A percentile compares a stretch with the other conserved stretches of the same genome.
These are phyloP conservation scores for Micromonas pusilla DNA, from an alignment of 139 green algal species.

Conservation along the genomic window DNA sequence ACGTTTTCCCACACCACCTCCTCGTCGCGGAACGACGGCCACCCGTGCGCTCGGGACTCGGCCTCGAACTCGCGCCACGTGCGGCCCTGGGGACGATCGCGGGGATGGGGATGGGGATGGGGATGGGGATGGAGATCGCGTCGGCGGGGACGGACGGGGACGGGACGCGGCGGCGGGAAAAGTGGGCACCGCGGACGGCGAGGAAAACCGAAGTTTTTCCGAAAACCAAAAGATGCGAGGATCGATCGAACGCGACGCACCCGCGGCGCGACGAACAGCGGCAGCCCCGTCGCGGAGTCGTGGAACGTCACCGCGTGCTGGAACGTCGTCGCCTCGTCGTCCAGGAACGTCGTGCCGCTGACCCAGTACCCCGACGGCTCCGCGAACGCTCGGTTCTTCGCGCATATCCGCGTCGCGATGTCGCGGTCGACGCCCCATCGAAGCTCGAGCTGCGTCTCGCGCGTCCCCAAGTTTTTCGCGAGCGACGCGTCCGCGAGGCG, in stretches of 20 bases:
- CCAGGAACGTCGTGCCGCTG: conserved; percentile 30
- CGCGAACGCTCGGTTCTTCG: conserved; percentile 38
- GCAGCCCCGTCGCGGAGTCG: conserved; percentile 35
- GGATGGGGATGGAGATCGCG: no score
- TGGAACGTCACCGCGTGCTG: conserved; percentile 25
- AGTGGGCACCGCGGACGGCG: no score
- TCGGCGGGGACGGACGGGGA: no score
- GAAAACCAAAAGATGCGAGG: no score
- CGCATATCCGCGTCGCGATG: conserved; percentile 34
- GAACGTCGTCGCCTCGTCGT: conserved; percentile 18
- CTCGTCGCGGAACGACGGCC: conserved; percentile 41
- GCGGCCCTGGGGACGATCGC: conserved; percentile 19
- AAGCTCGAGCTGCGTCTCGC: no score
- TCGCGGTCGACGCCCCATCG: conserved; percentile 20
- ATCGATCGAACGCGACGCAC: no score
- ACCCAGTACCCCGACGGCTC: conserved; percentile 35
- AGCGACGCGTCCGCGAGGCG: no score
- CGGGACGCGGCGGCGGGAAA: no score
- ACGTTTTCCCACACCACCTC: conserved; percentile 41
- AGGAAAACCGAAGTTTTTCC: no score
- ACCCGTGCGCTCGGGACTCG: conserved; percentile 35
- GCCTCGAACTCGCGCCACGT: conserved; percentile 33
- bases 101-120: no score
- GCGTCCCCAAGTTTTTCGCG: no score
- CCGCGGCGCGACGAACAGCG: conserved; percentile 36